Conservation (phyloP, 2,329 filamentous ascomycete genomes). For the Gaeumannomyces sp. region DNA sequence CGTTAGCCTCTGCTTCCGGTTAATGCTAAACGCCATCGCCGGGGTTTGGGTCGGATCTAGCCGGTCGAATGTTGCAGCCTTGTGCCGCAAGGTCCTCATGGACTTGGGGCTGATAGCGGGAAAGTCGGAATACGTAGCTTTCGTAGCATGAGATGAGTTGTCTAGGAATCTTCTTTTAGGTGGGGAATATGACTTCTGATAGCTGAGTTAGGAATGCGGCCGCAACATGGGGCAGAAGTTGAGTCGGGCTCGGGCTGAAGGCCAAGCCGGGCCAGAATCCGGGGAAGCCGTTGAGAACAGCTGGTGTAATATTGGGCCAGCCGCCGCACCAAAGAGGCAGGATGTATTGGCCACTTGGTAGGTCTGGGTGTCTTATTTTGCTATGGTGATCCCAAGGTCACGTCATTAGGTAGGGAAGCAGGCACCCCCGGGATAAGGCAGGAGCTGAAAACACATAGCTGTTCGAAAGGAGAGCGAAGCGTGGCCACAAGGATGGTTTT, state of each 20-base stretch:
- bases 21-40: slow-evolving; percentile 30
- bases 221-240: no score
- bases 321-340: no score
- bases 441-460: not conserved
- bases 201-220: no score
- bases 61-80: not conserved
- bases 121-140: not conserved
- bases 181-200: no score
- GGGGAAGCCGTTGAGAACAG: no score
- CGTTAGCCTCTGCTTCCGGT: slow-evolving; percentile 39
- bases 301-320: no score
- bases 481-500: no score
- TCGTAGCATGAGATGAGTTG: not conserved
- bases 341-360: no score
- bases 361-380: not conserved
- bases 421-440: not conserved
- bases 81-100: not conserved
- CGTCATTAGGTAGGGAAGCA: not conserved
- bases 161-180: not conserved
- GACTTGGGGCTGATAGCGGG: not conserved
- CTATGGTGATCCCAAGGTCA: not conserved
- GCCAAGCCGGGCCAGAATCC: no score
- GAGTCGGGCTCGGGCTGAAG: no score
- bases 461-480: no score
- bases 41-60: not conserved